A percentile compares a stretch with the other conserved stretches of the same genome.
Evolutionary conservation across 805 yeast species (phyloP).

Genomic region (Suhomyces pyralidae): DNA sequence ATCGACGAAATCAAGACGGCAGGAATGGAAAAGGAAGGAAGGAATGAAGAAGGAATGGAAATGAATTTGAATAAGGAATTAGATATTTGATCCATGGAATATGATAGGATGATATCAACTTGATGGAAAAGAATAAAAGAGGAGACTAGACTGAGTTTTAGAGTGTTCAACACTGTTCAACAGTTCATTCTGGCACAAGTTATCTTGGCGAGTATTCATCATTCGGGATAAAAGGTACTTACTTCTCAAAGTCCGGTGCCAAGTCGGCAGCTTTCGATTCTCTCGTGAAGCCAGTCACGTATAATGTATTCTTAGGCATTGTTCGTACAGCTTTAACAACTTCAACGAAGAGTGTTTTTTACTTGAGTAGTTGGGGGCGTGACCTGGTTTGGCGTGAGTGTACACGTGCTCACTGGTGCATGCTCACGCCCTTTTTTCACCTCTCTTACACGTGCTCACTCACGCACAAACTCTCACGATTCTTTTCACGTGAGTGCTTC

Average conservation of each 20-base stretch:
- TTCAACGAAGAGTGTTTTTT: neutral
- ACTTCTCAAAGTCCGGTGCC: slow-evolving; percentile 61
- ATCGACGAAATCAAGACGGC: neutral
- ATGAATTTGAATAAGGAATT: too few relatives aligned
- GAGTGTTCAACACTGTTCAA: neutral
- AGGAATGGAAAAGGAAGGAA: neutral
- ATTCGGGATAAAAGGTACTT: slow-evolving; percentile 26
- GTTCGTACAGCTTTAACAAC: neutral
- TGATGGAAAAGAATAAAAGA: neutral
- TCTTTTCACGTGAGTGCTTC: neutral
- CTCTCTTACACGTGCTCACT: neutral
- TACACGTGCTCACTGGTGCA: neutral
- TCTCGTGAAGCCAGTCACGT: slow-evolving; percentile 55
- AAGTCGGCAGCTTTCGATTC: slow-evolving; percentile 55
- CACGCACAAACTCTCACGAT: neutral
- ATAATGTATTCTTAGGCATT: slow-evolving; percentile 49
- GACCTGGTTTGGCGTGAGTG: neutral
- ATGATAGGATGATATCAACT: neutral
- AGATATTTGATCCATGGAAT: neutral
- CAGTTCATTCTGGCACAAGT: neutral
- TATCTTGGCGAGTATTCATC: neutral
- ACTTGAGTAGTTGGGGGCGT: neutral
- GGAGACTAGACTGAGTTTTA: neutral
- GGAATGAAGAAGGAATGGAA: neutral
- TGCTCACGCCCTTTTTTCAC: too few relatives aligned